A percentile compares a stretch with the other conserved stretches of the same genome.
Conservation (phyloP, 148 eudicot genomes). For the Chenopodium quinoa region DNA sequence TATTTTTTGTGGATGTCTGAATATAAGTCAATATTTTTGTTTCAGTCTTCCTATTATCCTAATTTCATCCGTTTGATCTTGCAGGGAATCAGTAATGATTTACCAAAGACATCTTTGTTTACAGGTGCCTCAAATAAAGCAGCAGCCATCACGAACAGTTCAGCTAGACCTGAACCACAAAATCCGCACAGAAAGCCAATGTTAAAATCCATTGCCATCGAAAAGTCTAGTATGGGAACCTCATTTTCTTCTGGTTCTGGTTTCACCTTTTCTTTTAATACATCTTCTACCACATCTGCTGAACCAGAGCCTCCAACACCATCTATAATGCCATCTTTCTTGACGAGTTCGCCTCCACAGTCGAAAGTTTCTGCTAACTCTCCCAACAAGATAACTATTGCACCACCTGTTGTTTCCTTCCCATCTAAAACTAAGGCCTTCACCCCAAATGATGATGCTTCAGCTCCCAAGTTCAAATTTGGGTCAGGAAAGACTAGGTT, state of each 20-base stretch:
- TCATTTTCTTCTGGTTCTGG: constrained; percentile 40
- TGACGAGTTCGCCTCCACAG: constrained; percentile 35
- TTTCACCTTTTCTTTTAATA: constrained; percentile 64
- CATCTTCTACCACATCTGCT: constrained; percentile 41
- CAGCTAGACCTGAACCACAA: constrained; percentile 24
- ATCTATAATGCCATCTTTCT: constrained; percentile 61
- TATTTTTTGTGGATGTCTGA: background rate
- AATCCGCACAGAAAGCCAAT: constrained; percentile 34
- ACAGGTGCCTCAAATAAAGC: constrained; percentile 29
- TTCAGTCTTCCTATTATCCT: background rate
- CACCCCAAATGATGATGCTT: constrained; percentile 28
- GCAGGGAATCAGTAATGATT: constrained; percentile 27
- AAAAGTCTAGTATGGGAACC: constrained; percentile 36
- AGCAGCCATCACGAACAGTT: constrained; percentile 19
- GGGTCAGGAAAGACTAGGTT: constrained; percentile 61
- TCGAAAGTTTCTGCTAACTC: constrained; percentile 32
- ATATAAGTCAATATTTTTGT: background rate
- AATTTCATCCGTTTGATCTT: constrained; percentile 4
- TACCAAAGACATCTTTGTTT: constrained; percentile 27
- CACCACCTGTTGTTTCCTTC: constrained; percentile 55
- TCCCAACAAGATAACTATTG: constrained; percentile 45
- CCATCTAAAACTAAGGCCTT: constrained; percentile 51
- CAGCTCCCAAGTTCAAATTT: constrained; percentile 59
- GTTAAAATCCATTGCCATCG: constrained; percentile 50
- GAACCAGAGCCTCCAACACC: constrained; percentile 76